phyloP scores from a whole-genome alignment of 805 yeast genomes.

The Candida ortonii region DNA sequence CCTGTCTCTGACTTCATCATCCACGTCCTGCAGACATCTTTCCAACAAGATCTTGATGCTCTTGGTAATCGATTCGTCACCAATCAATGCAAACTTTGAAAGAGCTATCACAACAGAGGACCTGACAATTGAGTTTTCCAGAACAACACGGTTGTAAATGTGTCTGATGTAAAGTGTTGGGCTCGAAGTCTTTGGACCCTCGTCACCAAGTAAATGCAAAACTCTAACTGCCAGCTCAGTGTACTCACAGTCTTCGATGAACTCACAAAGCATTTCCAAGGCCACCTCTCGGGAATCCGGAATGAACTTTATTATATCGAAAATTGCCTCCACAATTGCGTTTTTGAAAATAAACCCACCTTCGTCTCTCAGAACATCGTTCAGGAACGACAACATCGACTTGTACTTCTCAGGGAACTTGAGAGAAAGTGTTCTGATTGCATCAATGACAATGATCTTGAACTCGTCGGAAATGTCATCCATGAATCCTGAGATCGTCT shows the following conservation, averaged over 20 bases:
- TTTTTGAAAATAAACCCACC: slow-evolving; percentile 86
- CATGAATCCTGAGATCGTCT: slow-evolving; percentile 83
- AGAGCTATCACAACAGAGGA: slow-evolving; percentile 94
- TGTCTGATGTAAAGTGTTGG: slow-evolving; percentile 93
- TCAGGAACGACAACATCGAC: slow-evolving; percentile 74
- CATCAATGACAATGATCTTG: slow-evolving; percentile 91
- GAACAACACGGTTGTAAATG: slow-evolving; percentile 92
- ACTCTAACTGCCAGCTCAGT: slow-evolving; percentile 92
- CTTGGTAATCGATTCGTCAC: slow-evolving; percentile 61
- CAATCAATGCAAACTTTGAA: slow-evolving; percentile 81
- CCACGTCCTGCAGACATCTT: slow-evolving; percentile 83
- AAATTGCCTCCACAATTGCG: slow-evolving; percentile 85
- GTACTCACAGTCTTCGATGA: slow-evolving; percentile 96
- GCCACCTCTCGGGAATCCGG: slow-evolving; percentile 83
- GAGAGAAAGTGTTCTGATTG: slow-evolving; percentile 84
- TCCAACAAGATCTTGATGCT: slow-evolving; percentile 73
- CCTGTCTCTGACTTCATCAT: slow-evolving; percentile 97
- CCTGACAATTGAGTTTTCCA: slow-evolving; percentile 92
- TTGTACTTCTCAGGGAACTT: slow-evolving; percentile 92
- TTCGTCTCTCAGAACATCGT: slow-evolving; percentile 83
- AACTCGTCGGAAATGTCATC: slow-evolving; percentile 95
- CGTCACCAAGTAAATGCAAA: slow-evolving; percentile 86
- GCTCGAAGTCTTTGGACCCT: slow-evolving; percentile 83
- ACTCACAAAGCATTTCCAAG: slow-evolving; percentile 87
- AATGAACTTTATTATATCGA: slow-evolving; percentile 83